Evolutionary conservation across 2,329 filamentous ascomycete species (phyloP).

Genomic region (Exophiala bonariae): DNA sequence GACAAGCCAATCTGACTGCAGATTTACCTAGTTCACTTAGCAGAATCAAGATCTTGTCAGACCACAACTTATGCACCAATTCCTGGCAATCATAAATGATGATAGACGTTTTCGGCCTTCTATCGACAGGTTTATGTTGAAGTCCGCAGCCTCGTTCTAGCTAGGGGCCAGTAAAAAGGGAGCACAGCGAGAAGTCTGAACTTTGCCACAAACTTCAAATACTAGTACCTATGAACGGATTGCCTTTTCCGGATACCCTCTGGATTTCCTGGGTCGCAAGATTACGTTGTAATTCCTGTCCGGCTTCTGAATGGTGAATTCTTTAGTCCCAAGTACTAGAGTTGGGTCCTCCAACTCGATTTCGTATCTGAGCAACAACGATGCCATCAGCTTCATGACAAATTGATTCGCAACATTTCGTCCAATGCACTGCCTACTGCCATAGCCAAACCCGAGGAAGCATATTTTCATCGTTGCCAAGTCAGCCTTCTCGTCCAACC

Average conservation of each 20-base stretch:
- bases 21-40: not conserved
- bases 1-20: slow-evolving; percentile 1
- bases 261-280: slow-evolving; percentile 11
- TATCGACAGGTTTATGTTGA: no score
- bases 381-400: slow-evolving; percentile 21
- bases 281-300: slow-evolving; percentile 21
- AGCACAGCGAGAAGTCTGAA: no score
- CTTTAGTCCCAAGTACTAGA: slow-evolving; percentile 16
- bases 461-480: slow-evolving; percentile 17
- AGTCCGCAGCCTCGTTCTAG: no score
- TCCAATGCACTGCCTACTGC: slow-evolving; percentile 20
- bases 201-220: no score
- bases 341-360: slow-evolving; percentile 18
- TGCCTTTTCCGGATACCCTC: no score
- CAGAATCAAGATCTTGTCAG: no score
- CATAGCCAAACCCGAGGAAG: slow-evolving; percentile 20
- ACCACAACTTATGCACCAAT: no score
- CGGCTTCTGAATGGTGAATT: slow-evolving; percentile 21
- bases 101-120: no score
- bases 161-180: no score
- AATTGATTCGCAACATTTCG: slow-evolving; percentile 22
- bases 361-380: slow-evolving; percentile 18
- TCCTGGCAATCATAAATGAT: no score
- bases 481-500: slow-evolving; percentile 20
- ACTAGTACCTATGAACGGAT: no score